Evolutionary conservation across 2,329 filamentous ascomycete species (phyloP).

Genomic region (Diplodia corticola): DNA sequence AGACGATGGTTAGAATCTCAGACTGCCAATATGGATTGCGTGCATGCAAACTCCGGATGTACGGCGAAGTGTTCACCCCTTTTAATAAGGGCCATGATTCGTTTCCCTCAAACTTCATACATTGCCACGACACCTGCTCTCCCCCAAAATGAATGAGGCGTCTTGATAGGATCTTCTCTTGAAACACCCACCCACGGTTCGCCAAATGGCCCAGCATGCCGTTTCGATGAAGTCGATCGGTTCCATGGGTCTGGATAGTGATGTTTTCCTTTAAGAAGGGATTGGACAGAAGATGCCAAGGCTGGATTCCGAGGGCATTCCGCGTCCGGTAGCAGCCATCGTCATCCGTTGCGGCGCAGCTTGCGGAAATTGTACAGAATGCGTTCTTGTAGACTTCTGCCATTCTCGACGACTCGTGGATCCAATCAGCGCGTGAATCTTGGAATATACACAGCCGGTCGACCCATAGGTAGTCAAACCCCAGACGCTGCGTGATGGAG

Average conservation of each 20-base stretch:
- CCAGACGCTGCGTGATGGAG: not conserved
- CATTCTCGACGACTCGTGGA: not conserved
- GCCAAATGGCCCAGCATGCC: not conserved
- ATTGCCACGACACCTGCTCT: constrained; percentile 7
- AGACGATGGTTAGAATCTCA: no score
- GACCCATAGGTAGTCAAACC: not conserved
- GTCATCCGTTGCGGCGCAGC: not conserved
- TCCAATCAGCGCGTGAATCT: not conserved
- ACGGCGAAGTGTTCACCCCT: no score
- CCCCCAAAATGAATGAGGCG: not conserved
- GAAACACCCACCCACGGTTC: not conserved
- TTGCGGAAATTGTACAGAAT: not conserved
- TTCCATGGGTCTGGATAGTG: no score
- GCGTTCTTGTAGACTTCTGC: not conserved
- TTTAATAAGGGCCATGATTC: not conserved
- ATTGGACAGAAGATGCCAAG: not conserved
- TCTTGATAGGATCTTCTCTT: constrained; percentile 9
- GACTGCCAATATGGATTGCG: no score
- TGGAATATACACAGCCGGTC: not conserved
- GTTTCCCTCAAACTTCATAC: not conserved
- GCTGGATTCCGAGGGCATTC: not conserved
- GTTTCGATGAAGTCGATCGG: not conserved
- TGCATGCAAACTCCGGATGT: no score
- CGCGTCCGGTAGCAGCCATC: not conserved
- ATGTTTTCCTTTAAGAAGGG: not conserved